Evolutionary conservation across 768 basidiomycete genomes (phyloP), one percentile per base, ranked within the genome.

Genomic region (Strobilomyces confusus): DNA sequence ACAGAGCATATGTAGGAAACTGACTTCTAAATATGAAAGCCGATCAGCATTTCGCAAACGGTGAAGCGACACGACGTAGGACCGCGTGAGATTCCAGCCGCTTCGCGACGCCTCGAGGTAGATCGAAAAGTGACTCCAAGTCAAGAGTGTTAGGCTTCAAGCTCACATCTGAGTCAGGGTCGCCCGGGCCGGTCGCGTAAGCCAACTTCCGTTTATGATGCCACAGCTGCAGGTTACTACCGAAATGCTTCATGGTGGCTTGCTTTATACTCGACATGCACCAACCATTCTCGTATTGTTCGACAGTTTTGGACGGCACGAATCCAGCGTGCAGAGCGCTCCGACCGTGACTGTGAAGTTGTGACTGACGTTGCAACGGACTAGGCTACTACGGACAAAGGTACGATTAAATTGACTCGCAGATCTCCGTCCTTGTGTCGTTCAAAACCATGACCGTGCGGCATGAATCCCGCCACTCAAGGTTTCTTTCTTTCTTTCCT

Each of bases 361-460:
- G 29, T 12, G 23, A 29, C 49, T 34, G 9, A 38, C 13, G 26
- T 47, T 30, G 38, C 20, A 37, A 47, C 40, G n/a, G 15, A 43
- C 61, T 41, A 49, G 25, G 58, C 44, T 30, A 44, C 45, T 36
- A 45, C 19, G 13, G 44, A 61, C 52, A 63, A 61, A 59, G 60
- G 47, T 48, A 15, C 34, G 34, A 33, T 33, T 17, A 9, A 29
- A 29, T 42, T 19, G 25, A 20, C 25, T 44, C 52, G 58, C 52
- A 40, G 52, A 23, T 48, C 42, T 23, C 60, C 60, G 60, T 47
- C 25, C 62, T 63, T 63, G 30, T n/a, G n/a, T n/a, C n/a, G 45
- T 20, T 42, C 47, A 62, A 62, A 43, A 47, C 12, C 32, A 23
- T 47, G 42, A 14, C 38, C 5, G n/a, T n/a, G n/a, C n/a, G n/a